Base-by-base conservation (phyloP, 2,329 filamentous ascomycete species). In the Penicillium sp. region DNA sequence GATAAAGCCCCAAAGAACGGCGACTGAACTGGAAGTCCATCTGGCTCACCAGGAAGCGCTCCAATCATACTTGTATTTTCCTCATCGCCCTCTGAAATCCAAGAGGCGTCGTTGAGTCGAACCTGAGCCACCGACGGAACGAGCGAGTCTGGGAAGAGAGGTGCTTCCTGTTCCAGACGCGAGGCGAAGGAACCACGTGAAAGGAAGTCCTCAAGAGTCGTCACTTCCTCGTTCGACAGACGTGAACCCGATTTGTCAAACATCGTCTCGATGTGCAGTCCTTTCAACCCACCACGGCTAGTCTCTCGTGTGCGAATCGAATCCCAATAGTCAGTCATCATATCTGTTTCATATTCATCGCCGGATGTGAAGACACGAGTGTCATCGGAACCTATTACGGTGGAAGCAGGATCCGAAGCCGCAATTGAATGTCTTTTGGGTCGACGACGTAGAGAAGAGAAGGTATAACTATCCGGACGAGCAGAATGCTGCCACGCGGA, bases 281-380 rank as follows among this genome's bases (percentile, higher is more conserved):
- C 83, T 66, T 83, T 79, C 60, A 81, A 76, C 43, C 81, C 82
- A 67, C 76, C 79, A 55, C 81, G 83, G 62, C 80, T 79, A 15
- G 84, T 86, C 54, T 82, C 82, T 66, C 84, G 80, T 10, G 86
- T 88, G 59, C 84, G 84, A 59, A 87, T 76, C 51, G 86, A 88
- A 73, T 88, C 86, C 74, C 84, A 88, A 25, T 83, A 86, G 63
- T 88, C 86, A 65, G 84, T 87, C 66, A 84, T 81, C 63, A 84
- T 79, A 65, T 88, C 86, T 50, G 82, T 82, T 61, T 86, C 86
- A 66, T 87, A 84, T 64, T 87, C 86, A 61, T 87, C 85, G 34
- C 81, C 79, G 22, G 83, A 86, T 42, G 81, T 82, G 63, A 85
- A 79, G 34, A 82, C 78, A 57, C 83, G 81, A 62, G 82, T 82